Evolutionary conservation across 192 early-diverging fungal species (phyloP).

Genomic region (Podila minutissima): DNA sequence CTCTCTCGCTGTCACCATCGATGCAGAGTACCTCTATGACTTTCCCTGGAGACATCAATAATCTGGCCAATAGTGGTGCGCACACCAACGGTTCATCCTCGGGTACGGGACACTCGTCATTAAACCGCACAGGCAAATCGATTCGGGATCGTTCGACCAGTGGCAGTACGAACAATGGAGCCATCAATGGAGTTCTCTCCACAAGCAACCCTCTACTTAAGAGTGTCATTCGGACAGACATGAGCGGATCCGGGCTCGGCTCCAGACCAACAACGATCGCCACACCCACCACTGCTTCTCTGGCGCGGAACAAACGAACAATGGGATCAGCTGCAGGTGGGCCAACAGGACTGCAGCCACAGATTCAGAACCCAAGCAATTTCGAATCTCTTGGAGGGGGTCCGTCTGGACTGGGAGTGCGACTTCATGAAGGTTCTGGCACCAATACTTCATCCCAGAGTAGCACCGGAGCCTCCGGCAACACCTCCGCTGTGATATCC

Average conservation of each 20-base stretch:
- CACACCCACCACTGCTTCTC: conserved; percentile 21
- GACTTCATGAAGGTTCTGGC: background rate
- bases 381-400: no score
- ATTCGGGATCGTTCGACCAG: conserved; percentile 26
- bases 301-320: conserved; percentile 17
- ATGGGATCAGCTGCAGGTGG: background rate
- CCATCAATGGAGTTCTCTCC: conserved; percentile 4
- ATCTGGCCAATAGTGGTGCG: no score
- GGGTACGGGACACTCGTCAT: no score
- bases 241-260: background rate
- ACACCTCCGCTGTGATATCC: background rate
- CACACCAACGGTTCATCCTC: no score
- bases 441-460: background rate
- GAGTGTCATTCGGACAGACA: conserved; percentile 25
- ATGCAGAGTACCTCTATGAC: no score
- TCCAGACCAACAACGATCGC: conserved; percentile 15
- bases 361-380: no score
- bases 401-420: background rate
- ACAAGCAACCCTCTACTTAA: background rate
- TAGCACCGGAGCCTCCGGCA: background rate
- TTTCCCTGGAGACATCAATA: no score
- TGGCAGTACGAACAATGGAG: background rate
- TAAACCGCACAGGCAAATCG: conserved; percentile 31
- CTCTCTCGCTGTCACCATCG: background rate
- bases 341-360: background rate